A percentile compares a stretch with the other conserved stretches of the same genome.
Conservation (phyloP, 352 stramenopile genomes). For the Aphanomyces euteiches region DNA sequence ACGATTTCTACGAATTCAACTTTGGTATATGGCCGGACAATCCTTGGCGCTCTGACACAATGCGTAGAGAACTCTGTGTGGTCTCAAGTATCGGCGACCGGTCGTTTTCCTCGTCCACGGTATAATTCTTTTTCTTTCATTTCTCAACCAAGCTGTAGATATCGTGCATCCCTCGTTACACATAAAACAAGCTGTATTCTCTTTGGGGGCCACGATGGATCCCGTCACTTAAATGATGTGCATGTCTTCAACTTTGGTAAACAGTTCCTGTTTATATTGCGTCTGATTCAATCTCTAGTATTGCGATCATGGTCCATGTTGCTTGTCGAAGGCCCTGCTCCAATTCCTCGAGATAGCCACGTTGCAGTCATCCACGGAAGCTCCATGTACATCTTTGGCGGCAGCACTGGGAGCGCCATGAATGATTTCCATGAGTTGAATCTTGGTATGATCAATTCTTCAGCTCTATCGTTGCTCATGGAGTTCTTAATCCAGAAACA, state of each 20-base stretch:
- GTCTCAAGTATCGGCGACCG: conserved; percentile 76
- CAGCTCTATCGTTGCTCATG: not conserved
- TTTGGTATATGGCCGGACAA: conserved; percentile 44
- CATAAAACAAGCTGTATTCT: conserved; percentile 92
- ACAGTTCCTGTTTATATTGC: not conserved
- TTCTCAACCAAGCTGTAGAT: conserved; percentile 38
- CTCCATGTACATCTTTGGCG: conserved; percentile 95
- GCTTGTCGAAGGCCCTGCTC: conserved; percentile 82
- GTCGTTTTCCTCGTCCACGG: conserved; percentile 63
- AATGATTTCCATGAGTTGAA: conserved; percentile 97
- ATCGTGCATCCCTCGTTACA: conserved; percentile 88
- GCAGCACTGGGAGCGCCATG: conserved; percentile 94
- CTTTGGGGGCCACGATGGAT: conserved; percentile 97
- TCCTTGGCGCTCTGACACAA: conserved; percentile 6
- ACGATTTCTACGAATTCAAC: conserved; percentile 97
- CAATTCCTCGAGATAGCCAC: conserved; percentile 95
- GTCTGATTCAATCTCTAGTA: conserved; percentile 36
- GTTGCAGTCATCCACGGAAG: conserved; percentile 91
- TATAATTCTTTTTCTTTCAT: conserved; percentile 31
- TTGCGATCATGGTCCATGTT: conserved; percentile 87
- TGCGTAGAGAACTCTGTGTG: conserved; percentile 74
- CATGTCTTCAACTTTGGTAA: conserved; percentile 95
- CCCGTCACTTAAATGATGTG: conserved; percentile 95
- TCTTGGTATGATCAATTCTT: conserved; percentile 40
- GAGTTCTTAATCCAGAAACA: conserved; percentile 37